Base-by-base conservation (phyloP, 192 early-diverging fungal species). In the Coemansia biformis region DNA sequence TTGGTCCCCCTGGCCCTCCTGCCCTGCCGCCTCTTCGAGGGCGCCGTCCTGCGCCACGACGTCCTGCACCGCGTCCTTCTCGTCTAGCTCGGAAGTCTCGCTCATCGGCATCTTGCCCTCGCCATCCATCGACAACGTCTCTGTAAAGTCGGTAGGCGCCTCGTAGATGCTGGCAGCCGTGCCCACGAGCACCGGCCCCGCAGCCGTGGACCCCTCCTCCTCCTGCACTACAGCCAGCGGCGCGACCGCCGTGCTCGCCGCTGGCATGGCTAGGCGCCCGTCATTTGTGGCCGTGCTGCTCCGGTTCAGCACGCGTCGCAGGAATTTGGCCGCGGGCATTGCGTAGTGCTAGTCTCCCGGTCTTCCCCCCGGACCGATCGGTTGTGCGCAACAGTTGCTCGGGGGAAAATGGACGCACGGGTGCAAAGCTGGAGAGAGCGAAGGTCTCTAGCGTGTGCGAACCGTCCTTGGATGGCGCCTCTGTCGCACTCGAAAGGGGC, bases 231-330 rank as follows among this genome's bases (percentile, higher is more conserved):
- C 28, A 4, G 40, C 16, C 5, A 14, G 24, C 15, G 28, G 43
- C 10, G 43, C 43, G 3, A 15, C 23, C 19, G 2, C 10, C 8
- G 26, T 23, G 7, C 15, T 30, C 23, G 48, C 15, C 17, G 23
- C 40, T 23, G 23, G 30, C 7, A 12, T 30, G 29, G 3, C 7
- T 9, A 10, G 29, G 5, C 1, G 8, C 1, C 29, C 49, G 32
- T 51, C 42, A 35, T 48, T 17, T 3, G 46, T 41, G n/a, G 39
- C 51, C 5, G 50, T 40, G 31, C 42, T 47, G 51, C 59, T 38
- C 19, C 66, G 54, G 50, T 63, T 63, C 24, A 70, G 51, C 49
- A 70, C 45, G 4, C 66, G 66, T 6, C 51, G 54, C 30, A 70
- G 30, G 54, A 70, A 61, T 2, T 55, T 63, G 12, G 66, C 23